Percentiles rank a stretch among this genome's conserved stretches.
phyloP scores from a whole-genome alignment of 805 yeast species.

The Sugiyamaella marilandica region DNA sequence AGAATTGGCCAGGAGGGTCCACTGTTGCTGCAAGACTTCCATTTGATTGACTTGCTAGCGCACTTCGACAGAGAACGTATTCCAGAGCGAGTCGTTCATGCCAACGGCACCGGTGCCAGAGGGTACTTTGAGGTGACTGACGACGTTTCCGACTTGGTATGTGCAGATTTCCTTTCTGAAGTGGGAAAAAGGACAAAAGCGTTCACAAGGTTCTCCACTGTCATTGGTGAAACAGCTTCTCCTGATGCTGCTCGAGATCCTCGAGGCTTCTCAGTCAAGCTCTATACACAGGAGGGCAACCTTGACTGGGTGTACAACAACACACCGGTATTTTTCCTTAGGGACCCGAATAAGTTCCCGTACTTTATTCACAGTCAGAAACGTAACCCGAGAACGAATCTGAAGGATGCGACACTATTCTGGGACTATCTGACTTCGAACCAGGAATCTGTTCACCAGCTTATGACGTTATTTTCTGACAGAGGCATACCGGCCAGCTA shows the following conservation, averaged over 20 bases:
- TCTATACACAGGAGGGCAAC: conserved; percentile 64
- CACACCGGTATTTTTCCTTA: conserved; percentile 61
- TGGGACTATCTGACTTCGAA: conserved; percentile 57
- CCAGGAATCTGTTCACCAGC: conserved; percentile 54
- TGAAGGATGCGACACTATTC: conserved; percentile 49
- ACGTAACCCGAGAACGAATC: conserved; percentile 59
- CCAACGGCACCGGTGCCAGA: conserved; percentile 61
- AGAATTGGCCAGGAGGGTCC: conserved; percentile 55
- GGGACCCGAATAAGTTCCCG: conserved; percentile 62
- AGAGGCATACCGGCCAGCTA: conserved; percentile 54
- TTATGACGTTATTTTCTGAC: conserved; percentile 52
- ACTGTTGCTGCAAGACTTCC: conserved; percentile 52
- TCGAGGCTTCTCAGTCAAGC: conserved; percentile 61
- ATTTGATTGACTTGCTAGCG: conserved; percentile 50
- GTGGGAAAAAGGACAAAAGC: conserved; percentile 77
- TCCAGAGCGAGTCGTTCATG: conserved; percentile 65
- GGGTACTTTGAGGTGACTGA: conserved; percentile 58
- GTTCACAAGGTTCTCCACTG: conserved; percentile 56
- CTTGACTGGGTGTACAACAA: conserved; percentile 71
- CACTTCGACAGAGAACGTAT: conserved; percentile 62
- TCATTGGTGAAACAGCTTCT: conserved; percentile 64
- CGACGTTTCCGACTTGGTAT: conserved; percentile 47
- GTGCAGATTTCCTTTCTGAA: conserved; percentile 51
- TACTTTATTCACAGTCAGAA: conserved; percentile 64
- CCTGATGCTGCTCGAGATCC: conserved; percentile 70